Evolutionary conservation across 2,329 filamentous ascomycete species (phyloP).

Genomic region (Fusarium citri): DNA sequence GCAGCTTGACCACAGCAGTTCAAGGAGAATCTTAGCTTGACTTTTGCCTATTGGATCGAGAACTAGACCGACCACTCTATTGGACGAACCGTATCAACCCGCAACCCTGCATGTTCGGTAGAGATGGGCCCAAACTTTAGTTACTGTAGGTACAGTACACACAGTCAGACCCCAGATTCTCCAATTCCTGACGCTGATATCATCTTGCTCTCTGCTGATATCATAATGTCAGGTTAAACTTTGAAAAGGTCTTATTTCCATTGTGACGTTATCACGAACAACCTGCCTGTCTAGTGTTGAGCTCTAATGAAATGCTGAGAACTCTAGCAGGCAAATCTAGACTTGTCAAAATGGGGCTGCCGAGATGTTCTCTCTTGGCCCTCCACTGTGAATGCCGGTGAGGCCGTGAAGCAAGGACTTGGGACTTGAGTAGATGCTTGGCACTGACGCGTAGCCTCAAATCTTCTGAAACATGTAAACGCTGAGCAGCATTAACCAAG

Average conservation of each 20-base stretch:
- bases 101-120: slow-evolving; percentile 14
- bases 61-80: slow-evolving; percentile 14
- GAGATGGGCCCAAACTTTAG: slow-evolving; percentile 5
- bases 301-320: neutral
- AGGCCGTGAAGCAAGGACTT: slow-evolving; percentile 24
- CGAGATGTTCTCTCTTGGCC: slow-evolving; percentile 37
- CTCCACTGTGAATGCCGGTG: slow-evolving; percentile 38
- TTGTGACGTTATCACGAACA: neutral
- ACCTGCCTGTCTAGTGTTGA: neutral
- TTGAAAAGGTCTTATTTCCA: slow-evolving; percentile 5
- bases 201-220: slow-evolving; percentile 28
- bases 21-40: neutral
- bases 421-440: slow-evolving; percentile 35
- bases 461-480: slow-evolving; percentile 27
- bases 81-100: slow-evolving; percentile 22
- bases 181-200: slow-evolving; percentile 29
- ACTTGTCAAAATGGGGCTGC: slow-evolving; percentile 19
- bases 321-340: slow-evolving; percentile 2
- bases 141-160: neutral
- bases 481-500: slow-evolving; percentile 17
- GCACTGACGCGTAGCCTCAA: slow-evolving; percentile 41
- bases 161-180: slow-evolving; percentile 14
- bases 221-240: slow-evolving; percentile 25
- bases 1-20: neutral
- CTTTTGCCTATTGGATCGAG: neutral